A percentile compares a stretch with the other conserved stretches of the same genome.
phyloP scores from a whole-genome alignment of 345 rosid species.

The Populus nigra region DNA sequence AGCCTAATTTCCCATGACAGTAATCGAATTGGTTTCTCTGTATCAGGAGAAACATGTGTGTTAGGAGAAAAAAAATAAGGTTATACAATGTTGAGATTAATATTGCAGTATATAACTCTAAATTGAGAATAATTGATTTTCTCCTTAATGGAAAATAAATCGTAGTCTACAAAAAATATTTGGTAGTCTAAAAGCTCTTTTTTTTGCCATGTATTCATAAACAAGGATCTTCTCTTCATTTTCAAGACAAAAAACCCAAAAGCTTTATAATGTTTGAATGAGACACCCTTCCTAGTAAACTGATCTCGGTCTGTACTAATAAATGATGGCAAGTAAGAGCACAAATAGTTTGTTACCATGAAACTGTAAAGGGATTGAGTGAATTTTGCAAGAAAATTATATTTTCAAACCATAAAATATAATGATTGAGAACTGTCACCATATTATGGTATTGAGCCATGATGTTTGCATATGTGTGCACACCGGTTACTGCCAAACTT shows the following conservation, averaged over 20 bases:
- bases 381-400: no score
- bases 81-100: no score
- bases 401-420: no score
- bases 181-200: background rate
- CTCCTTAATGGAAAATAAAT: background rate
- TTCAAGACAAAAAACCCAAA: background rate
- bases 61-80: no score
- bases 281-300: background rate
- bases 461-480: background rate
- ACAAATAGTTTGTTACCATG: background rate
- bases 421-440: background rate
- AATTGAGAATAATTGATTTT: background rate
- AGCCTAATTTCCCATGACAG: constrained; percentile 4
- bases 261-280: constrained; percentile 13
- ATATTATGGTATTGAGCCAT: background rate
- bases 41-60: background rate
- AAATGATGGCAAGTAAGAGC: background rate
- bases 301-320: background rate
- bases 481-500: background rate
- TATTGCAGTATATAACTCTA: no score
- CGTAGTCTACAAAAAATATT: background rate
- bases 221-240: background rate
- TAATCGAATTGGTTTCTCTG: background rate
- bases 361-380: no score
- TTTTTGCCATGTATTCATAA: background rate